phyloP scores from a whole-genome alignment of 352 stramenopile species.

The Aphanomyces stellatus region DNA sequence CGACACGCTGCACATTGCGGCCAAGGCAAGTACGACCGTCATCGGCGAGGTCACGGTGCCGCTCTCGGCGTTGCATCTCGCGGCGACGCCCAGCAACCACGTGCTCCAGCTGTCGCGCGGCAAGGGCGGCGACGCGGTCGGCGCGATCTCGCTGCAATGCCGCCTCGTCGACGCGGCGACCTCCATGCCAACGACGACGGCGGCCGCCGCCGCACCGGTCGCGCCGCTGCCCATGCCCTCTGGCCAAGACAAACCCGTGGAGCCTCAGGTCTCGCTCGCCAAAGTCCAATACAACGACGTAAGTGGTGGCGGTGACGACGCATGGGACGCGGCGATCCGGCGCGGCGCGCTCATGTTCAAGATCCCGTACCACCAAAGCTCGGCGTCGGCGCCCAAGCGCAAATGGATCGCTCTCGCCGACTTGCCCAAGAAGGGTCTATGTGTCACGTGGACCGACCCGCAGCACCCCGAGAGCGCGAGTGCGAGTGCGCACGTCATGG shows the following conservation, averaged over 20 bases:
- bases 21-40: constrained; percentile 60
- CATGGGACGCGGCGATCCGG: constrained; percentile 26
- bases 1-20: constrained; percentile 37
- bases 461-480: constrained; percentile 30
- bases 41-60: constrained; percentile 40
- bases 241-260: constrained; percentile 6
- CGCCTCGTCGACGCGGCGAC: constrained; percentile 39
- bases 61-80: constrained; percentile 20
- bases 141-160: constrained; percentile 59
- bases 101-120: neutral
- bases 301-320: neutral
- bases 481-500: constrained; percentile 15
- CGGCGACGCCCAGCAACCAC: neutral
- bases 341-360: constrained; percentile 70
- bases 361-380: constrained; percentile 57
- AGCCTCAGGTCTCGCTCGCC: constrained; percentile 9
- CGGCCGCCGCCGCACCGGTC: constrained; percentile 21
- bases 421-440: constrained; percentile 23
- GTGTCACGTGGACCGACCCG: constrained; percentile 69
- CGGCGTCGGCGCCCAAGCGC: constrained; percentile 26
- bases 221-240: constrained; percentile 27
- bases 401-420: constrained; percentile 55
- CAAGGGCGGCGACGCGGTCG: constrained; percentile 21
- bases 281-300: constrained; percentile 19
- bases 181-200: neutral